phyloP scores from a whole-genome alignment of 768 basidiomycete genomes.

The Tulasnella sp. region DNA sequence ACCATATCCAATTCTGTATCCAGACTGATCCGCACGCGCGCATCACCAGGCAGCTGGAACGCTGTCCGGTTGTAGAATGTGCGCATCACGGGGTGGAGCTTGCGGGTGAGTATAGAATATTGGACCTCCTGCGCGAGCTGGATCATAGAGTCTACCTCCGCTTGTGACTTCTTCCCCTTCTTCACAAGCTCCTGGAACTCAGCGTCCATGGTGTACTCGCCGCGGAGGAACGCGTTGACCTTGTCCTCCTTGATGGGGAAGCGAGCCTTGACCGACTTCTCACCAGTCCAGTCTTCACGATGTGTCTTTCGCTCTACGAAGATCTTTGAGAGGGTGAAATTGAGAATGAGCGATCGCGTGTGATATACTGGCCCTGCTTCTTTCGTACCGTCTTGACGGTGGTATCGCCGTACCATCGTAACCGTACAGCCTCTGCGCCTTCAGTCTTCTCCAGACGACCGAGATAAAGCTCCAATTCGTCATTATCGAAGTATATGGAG shows the following conservation, averaged over 20 bases:
- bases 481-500: conserved; percentile 94
- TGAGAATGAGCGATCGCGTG: background rate
- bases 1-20: conserved; percentile 93
- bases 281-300: conserved; percentile 98
- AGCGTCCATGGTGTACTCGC: conserved; percentile 85
- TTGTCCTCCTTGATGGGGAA: conserved; percentile 92
- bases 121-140: conserved; percentile 97
- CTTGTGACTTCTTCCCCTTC: conserved; percentile 86
- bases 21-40: conserved; percentile 95
- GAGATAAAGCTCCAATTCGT: conserved; percentile 89
- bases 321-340: conserved; percentile 22
- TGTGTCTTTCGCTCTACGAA: conserved; percentile 45
- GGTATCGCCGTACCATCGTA: conserved; percentile 95
- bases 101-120: conserved; percentile 74
- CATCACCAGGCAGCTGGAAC: conserved; percentile 97
- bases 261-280: conserved; percentile 92
- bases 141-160: conserved; percentile 88
- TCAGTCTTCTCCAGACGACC: conserved; percentile 97
- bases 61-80: conserved; percentile 99
- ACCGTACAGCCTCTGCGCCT: conserved; percentile 91
- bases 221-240: conserved; percentile 81
- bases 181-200: conserved; percentile 80
- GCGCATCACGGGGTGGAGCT: conserved; percentile 80
- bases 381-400: conserved; percentile 60
- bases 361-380: background rate